Evolutionary conservation across 768 basidiomycete species (phyloP).

Genomic region (Hygrophoropsis aurantiaca): DNA sequence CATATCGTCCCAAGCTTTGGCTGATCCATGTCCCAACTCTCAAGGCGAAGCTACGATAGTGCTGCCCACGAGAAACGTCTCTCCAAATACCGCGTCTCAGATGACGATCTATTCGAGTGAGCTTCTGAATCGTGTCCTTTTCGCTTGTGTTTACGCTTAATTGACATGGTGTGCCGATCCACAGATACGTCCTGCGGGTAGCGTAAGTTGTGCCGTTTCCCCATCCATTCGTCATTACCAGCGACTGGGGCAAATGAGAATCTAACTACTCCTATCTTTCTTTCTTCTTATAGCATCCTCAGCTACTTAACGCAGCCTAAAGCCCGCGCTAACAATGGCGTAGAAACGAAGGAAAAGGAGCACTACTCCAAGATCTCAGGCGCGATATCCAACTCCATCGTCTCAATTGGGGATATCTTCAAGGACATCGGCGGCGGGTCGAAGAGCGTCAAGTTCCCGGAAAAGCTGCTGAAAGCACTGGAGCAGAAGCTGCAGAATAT

Average conservation of each 20-base stretch:
- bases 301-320: conserved; percentile 71
- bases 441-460: conserved; percentile 90
- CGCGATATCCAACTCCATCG: conserved; percentile 56
- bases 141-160: conserved; percentile 4
- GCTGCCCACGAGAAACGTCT: conserved; percentile 68
- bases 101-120: conserved; percentile 86
- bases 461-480: conserved; percentile 88
- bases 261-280: neutral
- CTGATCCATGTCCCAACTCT: conserved; percentile 41
- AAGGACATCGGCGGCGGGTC: conserved; percentile 75
- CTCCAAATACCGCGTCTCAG: conserved; percentile 75
- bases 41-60: conserved; percentile 75
- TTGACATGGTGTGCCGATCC: conserved; percentile 8
- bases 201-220: too few relatives aligned
- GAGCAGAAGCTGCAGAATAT: conserved; percentile 89
- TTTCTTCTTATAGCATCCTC: conserved; percentile 51
- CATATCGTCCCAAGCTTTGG: too few relatives aligned
- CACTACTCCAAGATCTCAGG: conserved; percentile 64
- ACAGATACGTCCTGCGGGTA: conserved; percentile 78
- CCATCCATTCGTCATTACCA: neutral
- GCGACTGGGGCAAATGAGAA: too few relatives aligned
- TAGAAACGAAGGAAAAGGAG: conserved; percentile 57
- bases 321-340: conserved; percentile 29
- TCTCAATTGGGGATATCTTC: conserved; percentile 75
- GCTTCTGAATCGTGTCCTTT: conserved; percentile 27